Conservation (phyloP, 2,329 filamentous ascomycete species). For the Neonectria coccinea region DNA sequence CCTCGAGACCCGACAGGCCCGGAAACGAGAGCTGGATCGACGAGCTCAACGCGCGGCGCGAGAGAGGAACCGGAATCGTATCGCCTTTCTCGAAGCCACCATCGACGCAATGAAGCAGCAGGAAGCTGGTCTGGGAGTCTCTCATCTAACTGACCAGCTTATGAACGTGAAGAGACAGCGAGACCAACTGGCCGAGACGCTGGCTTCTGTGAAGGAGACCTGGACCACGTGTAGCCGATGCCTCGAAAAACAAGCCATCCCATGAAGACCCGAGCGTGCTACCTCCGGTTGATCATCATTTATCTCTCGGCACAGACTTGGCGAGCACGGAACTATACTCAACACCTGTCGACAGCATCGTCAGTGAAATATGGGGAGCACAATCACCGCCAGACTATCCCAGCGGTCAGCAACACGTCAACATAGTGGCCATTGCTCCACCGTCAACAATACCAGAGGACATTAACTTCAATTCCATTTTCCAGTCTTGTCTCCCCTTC, state of each 20-base stretch:
- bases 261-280: neutral
- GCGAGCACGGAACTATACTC: neutral
- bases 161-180: neutral
- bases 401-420: neutral
- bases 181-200: conserved; percentile 4
- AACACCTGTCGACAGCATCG: neutral
- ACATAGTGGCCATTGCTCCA: neutral
- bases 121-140: neutral
- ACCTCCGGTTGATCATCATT: neutral
- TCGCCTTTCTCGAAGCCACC: conserved; percentile 13
- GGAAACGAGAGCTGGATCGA: conserved; percentile 17
- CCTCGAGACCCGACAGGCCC: neutral
- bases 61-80: conserved; percentile 16
- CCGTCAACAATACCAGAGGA: neutral
- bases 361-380: neutral
- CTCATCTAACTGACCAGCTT: neutral
- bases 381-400: neutral
- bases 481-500: neutral
- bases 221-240: neutral
- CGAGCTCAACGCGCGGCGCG: conserved; percentile 15
- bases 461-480: neutral
- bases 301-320: neutral
- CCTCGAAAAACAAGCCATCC: neutral
- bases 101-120: conserved; percentile 13
- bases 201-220: conserved; percentile 1